Evolutionary conservation across 345 rosid species (phyloP), one percentile per base, ranked within the genome.

Genomic region (Kernera saxatilis): DNA sequence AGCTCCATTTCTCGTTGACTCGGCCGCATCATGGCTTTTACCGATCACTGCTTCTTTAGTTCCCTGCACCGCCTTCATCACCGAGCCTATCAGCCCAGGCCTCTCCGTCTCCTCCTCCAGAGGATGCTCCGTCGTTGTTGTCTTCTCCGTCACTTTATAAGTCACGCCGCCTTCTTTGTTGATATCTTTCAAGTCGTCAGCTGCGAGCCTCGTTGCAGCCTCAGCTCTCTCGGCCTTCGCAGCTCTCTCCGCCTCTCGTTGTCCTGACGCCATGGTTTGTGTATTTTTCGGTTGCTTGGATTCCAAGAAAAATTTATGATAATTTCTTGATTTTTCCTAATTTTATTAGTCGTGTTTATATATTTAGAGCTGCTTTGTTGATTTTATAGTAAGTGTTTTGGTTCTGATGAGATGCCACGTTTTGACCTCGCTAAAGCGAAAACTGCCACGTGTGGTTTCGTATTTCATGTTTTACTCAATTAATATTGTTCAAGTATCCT

Each of bases 21-120:
- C 73, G 9, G 73, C 55, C 15, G 72, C 56, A 5, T 63, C 43
- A 8, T 60, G 18, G 30, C 56, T 74, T 75, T 88, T 89, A 2
- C 92, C 96, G 0, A 84, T 81, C 26, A 83, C 84, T 1, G 82
- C 92, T 1, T 83, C 94, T 70, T 80, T 89, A 0, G 90, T 85
- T 33, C 75, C 89, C 2, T 83, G 80, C 23, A 92, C 85, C 6
- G 84, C 85, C 64, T 68, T 81, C 49, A 89, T 48, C 53, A 89
- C 77, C 0, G 87, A 84, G 9, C 87, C 92, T 49, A 90, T 61
- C 11, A 88, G 55, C 0, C 95, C 91, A 0, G 86, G 88, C 55
- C 75, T 79, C 64, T 82, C 77, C 0, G 57, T 19, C 54, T 32
- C 81, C 23, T 40, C 64, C 30, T 7, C 29, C 3, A 46, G 14